Base-by-base conservation (phyloP, 495 filamentous ascomycete genomes). In the Annulohypoxylon nitens region DNA sequence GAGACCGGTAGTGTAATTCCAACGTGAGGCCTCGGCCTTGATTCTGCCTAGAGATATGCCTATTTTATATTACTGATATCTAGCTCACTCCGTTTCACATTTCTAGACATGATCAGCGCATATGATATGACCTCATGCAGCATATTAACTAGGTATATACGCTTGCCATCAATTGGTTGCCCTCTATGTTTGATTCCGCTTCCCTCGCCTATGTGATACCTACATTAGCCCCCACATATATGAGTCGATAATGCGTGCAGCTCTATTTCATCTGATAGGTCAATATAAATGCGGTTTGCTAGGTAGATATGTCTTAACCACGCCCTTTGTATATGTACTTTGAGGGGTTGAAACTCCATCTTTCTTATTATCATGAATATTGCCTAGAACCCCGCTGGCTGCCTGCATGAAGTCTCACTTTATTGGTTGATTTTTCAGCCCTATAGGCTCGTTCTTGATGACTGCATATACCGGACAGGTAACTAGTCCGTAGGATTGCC, bases 1-100 rank as follows among this genome's bases (percentile, higher is more conserved):
- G 64, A 69, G 75, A 75, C 76, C 74, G 41, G 76, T 18, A 53
- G 53, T 34, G 62, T 71, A 12, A 45, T 51, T 61, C 47, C 57
- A 61, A 70, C 67, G 18, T 70, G 14, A 59, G 39, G 18, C 16
- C 26, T 51, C 36, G n/a, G 7, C 9, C 50, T 12, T 33, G 33
- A n/a, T 10, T 26, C 18, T 57, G 33, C 53, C 53, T 33, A 36
- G 53, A 18, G 2, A 36, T 7, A 33, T 37, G 7, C 30, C 30
- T 30, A 30, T 30, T 6, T 30, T 30, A 30, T 30, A 30, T 4
- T 30, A 30, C 30, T 14, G 25, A 37, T 10, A 11, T 61, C 34
- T 16, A 18, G 37, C 20, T 51, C 48, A 36, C 34, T 7, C 34
- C 34, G 10, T 7, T 36, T 36, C 34, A 36, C 34, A 39, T 39